phyloP scores from a whole-genome alignment of 2,329 filamentous ascomycete species.

The Sarocladium brachiariae region DNA sequence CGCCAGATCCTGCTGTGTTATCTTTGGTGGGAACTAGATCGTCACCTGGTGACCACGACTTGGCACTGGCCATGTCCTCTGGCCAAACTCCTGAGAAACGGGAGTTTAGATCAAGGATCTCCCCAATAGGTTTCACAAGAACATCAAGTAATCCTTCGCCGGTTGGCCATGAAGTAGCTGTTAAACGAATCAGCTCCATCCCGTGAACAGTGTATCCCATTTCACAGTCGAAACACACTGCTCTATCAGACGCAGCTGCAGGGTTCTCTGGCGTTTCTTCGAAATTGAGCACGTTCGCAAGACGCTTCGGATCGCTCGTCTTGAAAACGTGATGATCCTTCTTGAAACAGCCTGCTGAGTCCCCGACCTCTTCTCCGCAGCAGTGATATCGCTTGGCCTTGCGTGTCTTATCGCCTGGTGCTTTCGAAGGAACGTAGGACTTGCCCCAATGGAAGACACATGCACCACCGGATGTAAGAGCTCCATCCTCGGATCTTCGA shows the following conservation, averaged over 20 bases:
- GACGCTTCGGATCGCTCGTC: constrained; percentile 63
- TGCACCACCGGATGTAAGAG: constrained; percentile 66
- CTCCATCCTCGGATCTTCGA: constrained; percentile 67
- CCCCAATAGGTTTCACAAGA: constrained; percentile 75
- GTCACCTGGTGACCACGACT: constrained; percentile 38
- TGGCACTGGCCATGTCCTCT: constrained; percentile 66
- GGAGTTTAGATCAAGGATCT: constrained; percentile 85
- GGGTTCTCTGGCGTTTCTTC: constrained; percentile 65
- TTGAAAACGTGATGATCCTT: constrained; percentile 81
- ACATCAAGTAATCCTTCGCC: constrained; percentile 73
- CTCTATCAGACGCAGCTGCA: constrained; percentile 43
- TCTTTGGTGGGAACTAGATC: constrained; percentile 19
- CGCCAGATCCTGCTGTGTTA: constrained; percentile 17
- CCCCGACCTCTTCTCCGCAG: constrained; percentile 68
- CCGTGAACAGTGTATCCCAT: constrained; percentile 93
- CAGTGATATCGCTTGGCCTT: constrained; percentile 65
- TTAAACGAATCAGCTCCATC: constrained; percentile 83
- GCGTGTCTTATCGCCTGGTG: constrained; percentile 49
- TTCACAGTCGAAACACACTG: constrained; percentile 89
- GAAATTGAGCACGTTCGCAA: constrained; percentile 77
- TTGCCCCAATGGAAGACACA: constrained; percentile 81
- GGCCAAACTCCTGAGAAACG: constrained; percentile 82
- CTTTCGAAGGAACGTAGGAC: constrained; percentile 49
- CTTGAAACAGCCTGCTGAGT: constrained; percentile 66
- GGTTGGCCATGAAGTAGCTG: constrained; percentile 79